Evolutionary conservation across 495 filamentous ascomycete species (phyloP), one percentile per base, ranked within the genome.

Genomic region (Aspergillus hancockii): DNA sequence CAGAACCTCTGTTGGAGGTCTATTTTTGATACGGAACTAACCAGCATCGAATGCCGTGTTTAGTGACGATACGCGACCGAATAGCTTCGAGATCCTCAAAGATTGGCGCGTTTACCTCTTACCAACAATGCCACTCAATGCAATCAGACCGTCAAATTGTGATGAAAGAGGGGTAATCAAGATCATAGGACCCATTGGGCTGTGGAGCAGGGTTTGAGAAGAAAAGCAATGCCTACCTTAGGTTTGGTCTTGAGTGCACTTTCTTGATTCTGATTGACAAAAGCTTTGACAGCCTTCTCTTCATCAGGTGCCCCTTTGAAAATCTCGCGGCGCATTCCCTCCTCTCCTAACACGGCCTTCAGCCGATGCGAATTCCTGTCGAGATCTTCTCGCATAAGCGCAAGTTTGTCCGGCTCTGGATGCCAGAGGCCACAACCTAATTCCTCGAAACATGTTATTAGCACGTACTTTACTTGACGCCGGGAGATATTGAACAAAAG

Each of bases 181-280:
- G 1, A 25, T 23, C 49, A 47, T 14, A 23, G 16, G 21, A 23
- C 18, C 12, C 18, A 1, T 22, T 22, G 18, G 19, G 43, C 43
- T 23, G 21, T 47, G 43, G 43, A 23, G 38, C 38, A 16, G 16
- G 12, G 38, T n/a, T 34, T 21, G 19, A 49, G 28, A 52, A 57
- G 16, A 25, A 52, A 50, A 57, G 28, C 50, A 49, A n/a, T 46
- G 55, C 83, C 62, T 71, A 93, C 90, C 85, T 92, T 93, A 0
- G 92, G 92, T 66, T 89, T 89, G 38, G 83, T 92, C 79, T 94
- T 94, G 12, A 96, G 75, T 45, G 90, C 89, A 55, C 82, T 87
- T 62, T 87, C 85, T 58, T 77, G 71, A 63, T 93, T 96, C 46
- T 73, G 69, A 46, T 73, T 79, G 10, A 83, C 79, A 73, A 94